Conservation (phyloP, 352 stramenopile genomes). For the Pythium dissimile region DNA sequence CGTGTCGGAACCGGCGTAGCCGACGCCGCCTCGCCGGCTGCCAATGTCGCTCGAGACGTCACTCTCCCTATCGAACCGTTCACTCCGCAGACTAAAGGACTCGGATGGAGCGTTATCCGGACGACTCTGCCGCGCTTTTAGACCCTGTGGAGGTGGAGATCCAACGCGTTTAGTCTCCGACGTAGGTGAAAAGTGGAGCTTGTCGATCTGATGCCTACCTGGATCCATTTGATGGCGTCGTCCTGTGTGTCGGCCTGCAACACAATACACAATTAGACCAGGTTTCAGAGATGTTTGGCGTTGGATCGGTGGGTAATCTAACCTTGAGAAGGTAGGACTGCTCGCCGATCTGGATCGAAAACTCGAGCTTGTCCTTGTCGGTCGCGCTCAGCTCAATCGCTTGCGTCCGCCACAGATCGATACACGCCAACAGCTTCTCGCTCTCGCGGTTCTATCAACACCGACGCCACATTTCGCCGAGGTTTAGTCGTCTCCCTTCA, state of each 20-base stretch:
- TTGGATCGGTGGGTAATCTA: too few relatives aligned
- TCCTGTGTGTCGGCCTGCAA: constrained; percentile 63
- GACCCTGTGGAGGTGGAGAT: too few relatives aligned
- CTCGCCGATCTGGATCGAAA: constrained; percentile 83
- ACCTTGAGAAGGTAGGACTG: constrained; percentile 85
- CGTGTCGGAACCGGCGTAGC: constrained; percentile 59
- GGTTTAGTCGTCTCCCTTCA: neutral
- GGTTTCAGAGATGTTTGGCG: too few relatives aligned
- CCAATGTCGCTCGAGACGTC: constrained; percentile 80
- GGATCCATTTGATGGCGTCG: constrained; percentile 57
- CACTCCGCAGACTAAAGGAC: constrained; percentile 76
- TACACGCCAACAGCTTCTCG: constrained; percentile 85
- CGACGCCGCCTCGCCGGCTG: constrained; percentile 29
- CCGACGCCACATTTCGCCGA: neutral
- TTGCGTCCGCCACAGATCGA: constrained; percentile 85
- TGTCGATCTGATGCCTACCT: constrained; percentile 27
- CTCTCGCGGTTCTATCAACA: constrained; percentile 63
- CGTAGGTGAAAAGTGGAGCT: too few relatives aligned
- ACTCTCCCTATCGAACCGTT: constrained; percentile 79
- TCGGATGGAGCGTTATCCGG: constrained; percentile 72
- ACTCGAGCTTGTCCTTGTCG: constrained; percentile 65
- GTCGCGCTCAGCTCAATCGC: constrained; percentile 63
- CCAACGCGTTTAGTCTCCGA: too few relatives aligned
- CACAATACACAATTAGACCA: too few relatives aligned
- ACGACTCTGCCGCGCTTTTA: constrained; percentile 66